Conservation (phyloP, 768 basidiomycete genomes). For the Podaxis rugospora region DNA sequence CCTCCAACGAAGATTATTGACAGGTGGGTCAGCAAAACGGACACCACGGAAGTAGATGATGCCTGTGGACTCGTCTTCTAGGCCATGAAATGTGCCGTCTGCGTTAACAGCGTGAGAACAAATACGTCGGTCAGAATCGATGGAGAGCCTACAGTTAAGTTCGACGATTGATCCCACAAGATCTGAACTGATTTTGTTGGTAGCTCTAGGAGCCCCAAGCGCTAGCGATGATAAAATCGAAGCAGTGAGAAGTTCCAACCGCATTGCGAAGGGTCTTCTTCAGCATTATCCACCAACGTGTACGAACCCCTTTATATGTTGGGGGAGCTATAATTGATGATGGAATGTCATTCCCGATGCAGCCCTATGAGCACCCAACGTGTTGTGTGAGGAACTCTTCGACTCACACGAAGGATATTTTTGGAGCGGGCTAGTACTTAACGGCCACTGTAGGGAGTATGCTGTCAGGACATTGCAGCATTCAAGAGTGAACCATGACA, state of each 20-base stretch:
- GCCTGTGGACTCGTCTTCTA: slow-evolving; percentile 23
- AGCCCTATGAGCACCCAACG: neutral
- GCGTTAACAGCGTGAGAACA: neutral
- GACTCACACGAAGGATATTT: neutral
- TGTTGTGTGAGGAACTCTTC: neutral
- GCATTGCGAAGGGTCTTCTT: neutral
- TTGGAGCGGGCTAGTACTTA: neutral
- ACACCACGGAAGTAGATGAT: slow-evolving; percentile 36
- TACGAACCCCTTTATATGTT: neutral
- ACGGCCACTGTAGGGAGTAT: too few relatives aligned
- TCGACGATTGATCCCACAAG: neutral
- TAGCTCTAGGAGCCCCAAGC: neutral
- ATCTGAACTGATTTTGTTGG: neutral
- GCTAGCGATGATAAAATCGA: neutral
- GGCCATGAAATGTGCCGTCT: slow-evolving; percentile 37
- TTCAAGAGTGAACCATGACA: too few relatives aligned
- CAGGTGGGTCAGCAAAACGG: slow-evolving; percentile 39
- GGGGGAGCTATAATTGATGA: neutral
- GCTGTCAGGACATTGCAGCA: too few relatives aligned
- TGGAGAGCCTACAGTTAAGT: neutral
- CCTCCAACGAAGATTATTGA: slow-evolving; percentile 36
- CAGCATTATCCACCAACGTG: too few relatives aligned
- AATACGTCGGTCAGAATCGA: neutral
- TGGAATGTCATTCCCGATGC: neutral
- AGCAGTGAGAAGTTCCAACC: neutral